A percentile compares a stretch with the other conserved stretches of the same genome.
Evolutionary conservation across 257 asterid genomes (phyloP).

Genomic region (Solanum ossicruentum): DNA sequence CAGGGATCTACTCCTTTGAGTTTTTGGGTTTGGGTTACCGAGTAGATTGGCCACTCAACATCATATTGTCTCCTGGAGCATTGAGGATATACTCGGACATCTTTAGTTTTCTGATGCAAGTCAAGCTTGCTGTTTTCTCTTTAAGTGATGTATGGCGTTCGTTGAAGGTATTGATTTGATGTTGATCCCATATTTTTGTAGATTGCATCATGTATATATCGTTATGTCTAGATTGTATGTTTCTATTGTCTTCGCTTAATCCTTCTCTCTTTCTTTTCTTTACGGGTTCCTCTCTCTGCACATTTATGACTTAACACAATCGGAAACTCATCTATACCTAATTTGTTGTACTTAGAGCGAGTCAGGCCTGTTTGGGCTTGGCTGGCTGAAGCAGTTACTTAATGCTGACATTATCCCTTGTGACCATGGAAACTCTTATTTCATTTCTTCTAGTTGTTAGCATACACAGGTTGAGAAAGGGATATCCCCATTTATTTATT

Average conservation of each 20-base stretch:
- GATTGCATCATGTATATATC: background rate
- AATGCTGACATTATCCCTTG: background rate
- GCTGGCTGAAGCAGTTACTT: background rate
- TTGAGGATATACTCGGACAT: slow-evolving; percentile 69
- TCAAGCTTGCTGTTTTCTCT: slow-evolving; percentile 91
- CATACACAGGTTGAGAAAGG: background rate
- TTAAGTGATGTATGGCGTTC: slow-evolving; percentile 77
- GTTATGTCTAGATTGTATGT: background rate
- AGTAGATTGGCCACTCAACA: slow-evolving; percentile 88
- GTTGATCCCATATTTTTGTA: background rate
- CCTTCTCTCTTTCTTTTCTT: background rate
- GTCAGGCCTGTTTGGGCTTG: background rate
- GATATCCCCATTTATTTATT: background rate
- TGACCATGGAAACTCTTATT: background rate
- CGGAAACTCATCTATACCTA: background rate
- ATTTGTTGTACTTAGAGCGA: background rate
- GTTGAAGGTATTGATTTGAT: slow-evolving; percentile 46
- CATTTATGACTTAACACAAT: background rate
- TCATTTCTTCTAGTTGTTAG: background rate
- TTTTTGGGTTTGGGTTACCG: slow-evolving; percentile 90
- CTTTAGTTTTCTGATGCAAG: slow-evolving; percentile 80
- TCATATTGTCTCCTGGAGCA: slow-evolving; percentile 71
- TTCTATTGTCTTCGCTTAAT: background rate
- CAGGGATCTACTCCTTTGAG: slow-evolving; percentile 81
- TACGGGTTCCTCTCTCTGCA: background rate